Base-by-base conservation (phyloP, 2,329 filamentous ascomycete genomes). In the Byssochlamys sp. region DNA sequence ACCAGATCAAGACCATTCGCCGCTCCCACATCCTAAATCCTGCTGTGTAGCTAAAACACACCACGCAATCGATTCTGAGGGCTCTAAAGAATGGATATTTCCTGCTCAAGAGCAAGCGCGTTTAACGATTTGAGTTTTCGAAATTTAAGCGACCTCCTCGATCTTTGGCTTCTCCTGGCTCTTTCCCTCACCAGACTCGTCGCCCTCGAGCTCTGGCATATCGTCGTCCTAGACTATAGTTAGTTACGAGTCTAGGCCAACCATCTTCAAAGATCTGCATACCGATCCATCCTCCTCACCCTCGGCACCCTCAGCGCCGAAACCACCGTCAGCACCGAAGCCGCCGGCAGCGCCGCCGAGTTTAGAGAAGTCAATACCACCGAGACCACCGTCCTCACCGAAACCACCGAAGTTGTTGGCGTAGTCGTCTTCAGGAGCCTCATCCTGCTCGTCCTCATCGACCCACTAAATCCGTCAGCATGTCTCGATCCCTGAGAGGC, bases 401-500 rank as follows among this genome's bases (percentile, higher is more conserved):
- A 76, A 69, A 53, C 76, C 84, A 63, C 83, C 86, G 65, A 77
- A 75, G 63, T 76, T 73, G 67, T 73, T 75, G 57, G 73, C 72
- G 59, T 76, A 75, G 75, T 96, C 91, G 57, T 95, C 91, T 63
- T 95, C 90, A 53, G 84, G 80, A 60, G 84, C 87, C 76, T 90
- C 91, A 71, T 97, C 88, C 80, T 99, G 94, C 84, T 99, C 94
- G 72, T 99, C 91, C 84, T 96, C 90, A 67, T 96, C 91, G 69
- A 96, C 89, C 91, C 91, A 96, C 84, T 86, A 57, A 26, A 28
- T 7, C 49, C 12, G 53, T 53, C 28, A 59, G 52, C 48, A 51
- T 56, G 27, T 67, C 56, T 67, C 35, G 26, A 35, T 48, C 35
- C 24, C 9, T 49, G 24, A 39, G 39, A 19, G 7, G 6, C n/a